phyloP scores from a whole-genome alignment of 1,284 basidiomycete species.

The Ceratobasidium sp. region DNA sequence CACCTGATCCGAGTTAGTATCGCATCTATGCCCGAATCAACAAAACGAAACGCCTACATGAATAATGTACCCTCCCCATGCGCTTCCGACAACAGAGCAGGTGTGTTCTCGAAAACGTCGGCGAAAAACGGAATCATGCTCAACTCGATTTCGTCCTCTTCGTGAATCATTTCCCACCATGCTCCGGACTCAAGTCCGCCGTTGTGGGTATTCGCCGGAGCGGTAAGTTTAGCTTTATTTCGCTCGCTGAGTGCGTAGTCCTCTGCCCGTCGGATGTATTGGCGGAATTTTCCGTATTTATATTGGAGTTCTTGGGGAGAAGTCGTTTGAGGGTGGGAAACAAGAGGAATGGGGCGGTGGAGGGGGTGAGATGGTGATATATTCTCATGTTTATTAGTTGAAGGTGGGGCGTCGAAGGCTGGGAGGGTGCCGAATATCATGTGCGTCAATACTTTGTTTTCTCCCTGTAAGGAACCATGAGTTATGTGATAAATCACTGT shows the following conservation, averaged over 20 bases:
- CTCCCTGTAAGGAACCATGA: conserved; percentile 57
- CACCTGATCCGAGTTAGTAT: conserved; percentile 60
- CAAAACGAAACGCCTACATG: neutral
- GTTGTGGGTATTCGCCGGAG: conserved; percentile 51
- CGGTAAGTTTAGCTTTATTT: conserved; percentile 50
- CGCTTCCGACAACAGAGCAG: conserved; percentile 61
- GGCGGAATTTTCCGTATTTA: conserved; percentile 58
- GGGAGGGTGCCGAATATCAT: conserved; percentile 68
- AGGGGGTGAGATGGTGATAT: conserved; percentile 62
- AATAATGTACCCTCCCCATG: conserved; percentile 38
- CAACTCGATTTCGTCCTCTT: conserved; percentile 62
- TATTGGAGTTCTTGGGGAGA: conserved; percentile 50
- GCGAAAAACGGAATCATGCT: conserved; percentile 68
- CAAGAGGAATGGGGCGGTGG: conserved; percentile 68
- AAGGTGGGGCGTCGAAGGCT: conserved; percentile 50
- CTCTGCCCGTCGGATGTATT: conserved; percentile 58
- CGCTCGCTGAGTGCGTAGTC: conserved; percentile 62
- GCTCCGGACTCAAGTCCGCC: conserved; percentile 68
- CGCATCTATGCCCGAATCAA: neutral
- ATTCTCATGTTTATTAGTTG: conserved; percentile 20
- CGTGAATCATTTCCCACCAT: conserved; percentile 66
- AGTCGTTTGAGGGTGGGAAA: conserved; percentile 64
- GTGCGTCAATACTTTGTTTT: conserved; percentile 65
- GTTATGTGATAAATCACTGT: neutral
- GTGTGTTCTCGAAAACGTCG: conserved; percentile 65